Percentiles rank a stretch among this genome's conserved stretches.
Conservation (phyloP, 768 basidiomycete species). For the Boletus rufocinnamomeus region DNA sequence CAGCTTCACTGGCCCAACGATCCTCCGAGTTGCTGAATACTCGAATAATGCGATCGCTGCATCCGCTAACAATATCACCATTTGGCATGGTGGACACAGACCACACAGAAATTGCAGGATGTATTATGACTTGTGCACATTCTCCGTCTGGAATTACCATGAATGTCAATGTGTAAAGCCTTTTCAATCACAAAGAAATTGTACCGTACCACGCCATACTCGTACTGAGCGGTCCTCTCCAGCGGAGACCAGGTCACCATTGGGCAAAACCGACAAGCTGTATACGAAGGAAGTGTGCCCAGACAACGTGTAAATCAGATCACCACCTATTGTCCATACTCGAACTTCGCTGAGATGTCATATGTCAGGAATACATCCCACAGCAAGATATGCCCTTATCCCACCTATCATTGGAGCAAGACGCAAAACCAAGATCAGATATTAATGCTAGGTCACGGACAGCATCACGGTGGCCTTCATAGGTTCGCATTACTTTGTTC, state of each 20-base stretch:
- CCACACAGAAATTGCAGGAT: conserved; percentile 99
- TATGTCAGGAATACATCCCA: not conserved
- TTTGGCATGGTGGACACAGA: conserved; percentile 84
- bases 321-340: conserved; percentile 87
- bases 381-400: conserved; percentile 12
- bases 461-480: conserved; percentile 85
- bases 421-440: conserved; percentile 90
- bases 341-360: conserved; percentile 71
- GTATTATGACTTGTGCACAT: conserved; percentile 83
- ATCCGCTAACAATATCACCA: conserved; percentile 89
- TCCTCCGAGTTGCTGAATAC: conserved; percentile 78
- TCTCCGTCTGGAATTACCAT: conserved; percentile 65
- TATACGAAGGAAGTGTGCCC: conserved; percentile 99
- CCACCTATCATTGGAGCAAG: conserved; percentile 92
- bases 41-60: conserved; percentile 85
- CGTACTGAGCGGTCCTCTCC: conserved; percentile 94
- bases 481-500: conserved; percentile 74
- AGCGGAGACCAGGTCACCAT: conserved; percentile 81
- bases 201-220: conserved; percentile 77
- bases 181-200: conserved; percentile 5
- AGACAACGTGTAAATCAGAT: conserved; percentile 72
- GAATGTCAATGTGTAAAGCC: conserved; percentile 3
- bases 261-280: conserved; percentile 78
- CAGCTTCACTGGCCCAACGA: conserved; percentile 68
- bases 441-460: conserved; percentile 83